Percentiles rank a stretch among this genome's conserved stretches.
phyloP scores from a whole-genome alignment of 1,284 basidiomycete genomes.

The Sporisorium exsertum region DNA sequence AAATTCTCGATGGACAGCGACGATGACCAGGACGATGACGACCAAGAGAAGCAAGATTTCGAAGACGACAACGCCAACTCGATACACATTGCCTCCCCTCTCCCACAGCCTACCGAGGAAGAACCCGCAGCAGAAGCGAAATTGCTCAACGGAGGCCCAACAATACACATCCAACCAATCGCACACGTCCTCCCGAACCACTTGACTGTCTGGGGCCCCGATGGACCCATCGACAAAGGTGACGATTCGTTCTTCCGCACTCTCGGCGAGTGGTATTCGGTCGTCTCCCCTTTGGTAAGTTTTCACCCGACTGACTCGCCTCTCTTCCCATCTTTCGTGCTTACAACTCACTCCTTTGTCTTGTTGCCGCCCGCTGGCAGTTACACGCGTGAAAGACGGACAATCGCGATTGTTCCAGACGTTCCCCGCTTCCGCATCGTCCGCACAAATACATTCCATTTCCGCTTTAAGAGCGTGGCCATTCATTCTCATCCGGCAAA shows the following conservation, averaged over 20 bases:
- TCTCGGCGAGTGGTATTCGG: constrained; percentile 41
- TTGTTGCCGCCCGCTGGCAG: neutral
- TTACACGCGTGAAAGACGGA: neutral
- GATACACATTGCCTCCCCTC: neutral
- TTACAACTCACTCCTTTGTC: neutral
- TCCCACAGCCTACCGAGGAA: neutral
- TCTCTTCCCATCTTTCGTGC: neutral
- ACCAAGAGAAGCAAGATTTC: neutral
- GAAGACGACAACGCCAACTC: neutral
- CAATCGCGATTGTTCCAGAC: neutral
- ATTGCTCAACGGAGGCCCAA: neutral
- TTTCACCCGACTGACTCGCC: no score
- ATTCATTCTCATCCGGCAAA: neutral
- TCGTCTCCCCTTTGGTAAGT: constrained; percentile 45
- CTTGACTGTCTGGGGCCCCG: constrained; percentile 46
- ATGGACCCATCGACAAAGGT: constrained; percentile 49
- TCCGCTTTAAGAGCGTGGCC: neutral
- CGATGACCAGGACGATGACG: constrained; percentile 36
- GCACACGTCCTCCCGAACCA: constrained; percentile 15
- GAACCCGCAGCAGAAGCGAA: neutral
- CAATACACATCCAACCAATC: constrained; percentile 12
- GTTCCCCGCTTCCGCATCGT: neutral
- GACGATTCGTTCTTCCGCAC: constrained; percentile 47
- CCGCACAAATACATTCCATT: neutral
- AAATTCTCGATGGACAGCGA: constrained; percentile 55